Percentiles rank a stretch among this genome's conserved stretches.
These are phyloP conservation scores for Neonothopanus nambi DNA, from an alignment of 1,284 basidiomycete genomes.

Conservation along the genomic window DNA sequence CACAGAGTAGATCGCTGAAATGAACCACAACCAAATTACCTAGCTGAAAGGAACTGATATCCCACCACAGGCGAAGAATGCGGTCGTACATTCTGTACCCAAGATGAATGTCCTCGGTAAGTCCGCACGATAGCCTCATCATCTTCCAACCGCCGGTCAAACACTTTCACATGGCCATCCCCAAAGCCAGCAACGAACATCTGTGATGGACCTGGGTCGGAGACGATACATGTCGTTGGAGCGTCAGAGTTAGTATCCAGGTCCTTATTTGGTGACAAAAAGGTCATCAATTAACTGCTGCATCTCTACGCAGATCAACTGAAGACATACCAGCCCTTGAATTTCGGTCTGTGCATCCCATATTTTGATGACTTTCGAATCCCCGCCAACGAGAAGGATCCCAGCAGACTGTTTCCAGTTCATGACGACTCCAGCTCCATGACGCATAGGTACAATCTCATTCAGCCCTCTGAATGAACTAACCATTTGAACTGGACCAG, in stretches of 20 bases:
- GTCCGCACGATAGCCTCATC: constrained; percentile 84
- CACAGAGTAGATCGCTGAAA: background rate
- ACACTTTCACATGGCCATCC: constrained; percentile 89
- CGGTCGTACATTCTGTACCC: constrained; percentile 91
- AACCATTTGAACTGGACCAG: constrained; percentile 80
- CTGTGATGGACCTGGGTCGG: constrained; percentile 78
- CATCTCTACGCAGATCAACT: background rate
- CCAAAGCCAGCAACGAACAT: constrained; percentile 92
- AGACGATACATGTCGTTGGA: constrained; percentile 84
- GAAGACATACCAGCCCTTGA: constrained; percentile 63
- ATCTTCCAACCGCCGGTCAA: constrained; percentile 87
- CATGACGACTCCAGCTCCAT: constrained; percentile 82
- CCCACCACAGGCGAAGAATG: constrained; percentile 61
- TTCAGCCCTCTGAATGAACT: constrained; percentile 91
- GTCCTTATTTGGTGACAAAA: constrained; percentile 50
- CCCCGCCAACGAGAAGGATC: constrained; percentile 86
- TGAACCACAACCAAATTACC: constrained; percentile 46
- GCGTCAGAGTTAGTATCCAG: constrained; percentile 89
- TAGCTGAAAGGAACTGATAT: constrained; percentile 86
- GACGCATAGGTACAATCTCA: constrained; percentile 72
- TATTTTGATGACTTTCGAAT: constrained; percentile 85
- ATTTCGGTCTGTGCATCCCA: constrained; percentile 97
- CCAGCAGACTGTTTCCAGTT: constrained; percentile 95
- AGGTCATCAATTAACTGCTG: constrained; percentile 6
- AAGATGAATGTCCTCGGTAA: constrained; percentile 84